Evolutionary conservation across 495 filamentous ascomycete species (phyloP).

Genomic region (Massariosphaeria phaeospora): DNA sequence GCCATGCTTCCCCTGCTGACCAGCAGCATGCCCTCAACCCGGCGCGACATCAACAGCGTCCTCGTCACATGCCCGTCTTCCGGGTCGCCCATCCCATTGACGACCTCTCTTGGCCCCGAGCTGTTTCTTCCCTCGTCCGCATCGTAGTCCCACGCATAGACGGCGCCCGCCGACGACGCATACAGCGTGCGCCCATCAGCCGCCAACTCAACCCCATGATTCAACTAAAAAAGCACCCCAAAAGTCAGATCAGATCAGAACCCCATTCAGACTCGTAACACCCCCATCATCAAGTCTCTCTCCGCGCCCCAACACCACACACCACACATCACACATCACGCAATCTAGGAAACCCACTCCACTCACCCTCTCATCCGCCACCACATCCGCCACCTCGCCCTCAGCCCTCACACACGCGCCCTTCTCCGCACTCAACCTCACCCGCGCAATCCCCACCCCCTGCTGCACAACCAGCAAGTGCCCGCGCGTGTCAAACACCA

Average conservation of each 20-base stretch:
- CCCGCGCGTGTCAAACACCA: conserved; percentile 56
- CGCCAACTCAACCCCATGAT: conserved; percentile 64
- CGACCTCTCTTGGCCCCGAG: conserved; percentile 43
- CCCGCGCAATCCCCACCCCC: conserved; percentile 50
- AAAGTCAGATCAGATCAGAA: not conserved
- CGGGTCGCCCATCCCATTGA: conserved; percentile 54
- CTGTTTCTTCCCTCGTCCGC: conserved; percentile 42
- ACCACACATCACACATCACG: too few relatives aligned
- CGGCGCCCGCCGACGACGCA: conserved; percentile 53
- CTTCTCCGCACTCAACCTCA: conserved; percentile 49
- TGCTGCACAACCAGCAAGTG: conserved; percentile 58
- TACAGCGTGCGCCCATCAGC: conserved; percentile 59
- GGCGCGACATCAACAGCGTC: conserved; percentile 55
- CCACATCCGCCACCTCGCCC: conserved; percentile 25
- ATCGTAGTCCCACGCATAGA: conserved; percentile 60
- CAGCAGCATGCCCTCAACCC: conserved; percentile 50
- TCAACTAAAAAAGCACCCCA: conserved; percentile 43
- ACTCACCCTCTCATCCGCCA: conserved; percentile 41
- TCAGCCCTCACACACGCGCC: conserved; percentile 47
- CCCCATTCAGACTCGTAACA: too few relatives aligned
- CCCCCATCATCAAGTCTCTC: too few relatives aligned
- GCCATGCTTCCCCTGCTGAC: conserved; percentile 58
- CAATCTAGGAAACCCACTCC: not conserved
- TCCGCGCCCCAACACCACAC: not conserved
- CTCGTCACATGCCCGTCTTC: conserved; percentile 59